Conservation (phyloP, 1,284 basidiomycete species). For the Naganishia sp. region DNA sequence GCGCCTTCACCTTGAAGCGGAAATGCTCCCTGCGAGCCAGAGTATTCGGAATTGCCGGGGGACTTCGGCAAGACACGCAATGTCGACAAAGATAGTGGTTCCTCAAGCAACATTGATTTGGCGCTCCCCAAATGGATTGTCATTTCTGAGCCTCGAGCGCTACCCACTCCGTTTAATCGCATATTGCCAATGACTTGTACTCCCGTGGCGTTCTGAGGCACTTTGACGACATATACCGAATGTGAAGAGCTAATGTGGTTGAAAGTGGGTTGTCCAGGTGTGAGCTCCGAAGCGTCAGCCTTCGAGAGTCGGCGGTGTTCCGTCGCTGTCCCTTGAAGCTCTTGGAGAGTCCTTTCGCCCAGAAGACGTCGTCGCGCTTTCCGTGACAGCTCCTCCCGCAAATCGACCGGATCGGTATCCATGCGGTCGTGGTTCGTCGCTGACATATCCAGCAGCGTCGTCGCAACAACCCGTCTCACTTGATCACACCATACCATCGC, state of each 20-base stretch:
- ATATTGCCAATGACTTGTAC: constrained; percentile 14
- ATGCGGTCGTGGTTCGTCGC: neutral
- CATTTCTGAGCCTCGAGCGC: constrained; percentile 30
- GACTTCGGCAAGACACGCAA: constrained; percentile 26
- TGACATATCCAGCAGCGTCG: constrained; percentile 68
- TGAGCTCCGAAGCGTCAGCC: neutral
- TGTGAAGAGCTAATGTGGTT: neutral
- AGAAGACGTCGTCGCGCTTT: constrained; percentile 10
- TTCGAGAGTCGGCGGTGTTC: neutral
- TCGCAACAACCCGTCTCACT: constrained; percentile 82
- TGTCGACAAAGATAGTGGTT: constrained; percentile 22
- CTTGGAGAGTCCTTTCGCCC: constrained; percentile 5
- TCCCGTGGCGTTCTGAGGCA: neutral
- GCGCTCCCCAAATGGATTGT: constrained; percentile 32
- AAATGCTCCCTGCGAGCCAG: constrained; percentile 36
- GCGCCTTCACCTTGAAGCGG: constrained; percentile 47
- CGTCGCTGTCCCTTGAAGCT: neutral
- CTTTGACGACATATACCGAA: neutral
- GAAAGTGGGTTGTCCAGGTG: constrained; percentile 8
- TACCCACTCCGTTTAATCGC: constrained; percentile 22
- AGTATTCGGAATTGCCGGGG: constrained; percentile 3
- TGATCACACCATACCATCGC: constrained; percentile 99
- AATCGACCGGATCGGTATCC: neutral
- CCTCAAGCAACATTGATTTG: neutral
- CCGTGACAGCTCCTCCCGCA: neutral